Evolutionary conservation across 2,329 filamentous ascomycete genomes (phyloP).

Genomic region (Scorias spongiosa): DNA sequence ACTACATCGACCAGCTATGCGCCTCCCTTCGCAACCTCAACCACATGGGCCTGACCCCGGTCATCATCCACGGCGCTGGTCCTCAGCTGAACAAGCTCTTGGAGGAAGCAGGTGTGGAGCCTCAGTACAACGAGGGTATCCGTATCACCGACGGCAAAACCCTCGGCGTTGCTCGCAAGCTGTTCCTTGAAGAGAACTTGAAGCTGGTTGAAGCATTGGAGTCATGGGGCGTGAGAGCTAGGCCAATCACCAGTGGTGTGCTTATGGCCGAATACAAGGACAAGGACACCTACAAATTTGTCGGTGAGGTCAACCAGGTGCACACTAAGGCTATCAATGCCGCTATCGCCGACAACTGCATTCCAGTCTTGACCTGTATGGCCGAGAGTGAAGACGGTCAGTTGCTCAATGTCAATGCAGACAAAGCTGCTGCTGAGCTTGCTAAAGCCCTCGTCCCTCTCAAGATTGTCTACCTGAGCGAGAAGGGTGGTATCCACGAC

Average conservation of each 20-base stretch:
- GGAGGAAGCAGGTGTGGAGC: slow-evolving; percentile 81
- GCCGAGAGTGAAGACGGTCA: slow-evolving; percentile 84
- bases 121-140: slow-evolving; percentile 92
- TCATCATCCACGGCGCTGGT: slow-evolving; percentile 89
- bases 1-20: slow-evolving; percentile 83
- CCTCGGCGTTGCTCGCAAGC: slow-evolving; percentile 71
- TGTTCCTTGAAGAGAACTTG: slow-evolving; percentile 91
- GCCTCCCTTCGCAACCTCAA: slow-evolving; percentile 81
- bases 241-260: slow-evolving; percentile 77
- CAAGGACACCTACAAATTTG: slow-evolving; percentile 89
- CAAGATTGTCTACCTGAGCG: slow-evolving; percentile 96
- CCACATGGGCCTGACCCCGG: slow-evolving; percentile 84
- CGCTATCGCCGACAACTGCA: slow-evolving; percentile 76
- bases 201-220: slow-evolving; percentile 83
- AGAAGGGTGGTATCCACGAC: slow-evolving; percentile 93
- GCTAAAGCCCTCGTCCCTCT: slow-evolving; percentile 77
- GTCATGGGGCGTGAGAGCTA: slow-evolving; percentile 72
- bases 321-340: slow-evolving; percentile 83
- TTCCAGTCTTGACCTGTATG: slow-evolving; percentile 92
- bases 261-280: slow-evolving; percentile 90
- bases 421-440: slow-evolving; percentile 87
- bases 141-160: slow-evolving; percentile 93
- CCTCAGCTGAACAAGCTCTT: slow-evolving; percentile 89
- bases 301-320: slow-evolving; percentile 88
- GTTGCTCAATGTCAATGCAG: slow-evolving; percentile 92